Conservation (phyloP, 805 yeast species). For the Kockiozyma suomiensis region DNA sequence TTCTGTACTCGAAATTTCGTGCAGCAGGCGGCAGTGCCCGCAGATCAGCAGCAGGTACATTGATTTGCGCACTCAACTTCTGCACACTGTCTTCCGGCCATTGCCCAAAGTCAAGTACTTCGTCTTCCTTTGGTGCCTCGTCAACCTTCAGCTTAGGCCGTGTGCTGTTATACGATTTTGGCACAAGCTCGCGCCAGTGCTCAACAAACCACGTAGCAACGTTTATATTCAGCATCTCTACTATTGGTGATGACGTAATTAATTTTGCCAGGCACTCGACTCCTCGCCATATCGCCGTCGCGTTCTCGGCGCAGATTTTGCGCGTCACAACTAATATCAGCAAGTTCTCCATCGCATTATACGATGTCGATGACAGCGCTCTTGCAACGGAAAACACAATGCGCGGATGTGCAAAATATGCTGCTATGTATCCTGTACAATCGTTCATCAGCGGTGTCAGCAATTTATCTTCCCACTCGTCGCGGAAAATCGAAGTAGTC, state of each 20-base stretch:
- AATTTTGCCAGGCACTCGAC: slow-evolving; percentile 27
- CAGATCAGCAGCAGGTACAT: slow-evolving; percentile 16
- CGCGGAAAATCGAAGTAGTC: slow-evolving; percentile 20
- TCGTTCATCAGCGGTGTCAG: slow-evolving; percentile 21
- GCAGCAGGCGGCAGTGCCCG: slow-evolving; percentile 19
- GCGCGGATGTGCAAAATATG: slow-evolving; percentile 27
- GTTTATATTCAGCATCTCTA: slow-evolving; percentile 9
- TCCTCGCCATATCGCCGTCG: slow-evolving; percentile 31
- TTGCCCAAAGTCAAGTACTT: background rate
- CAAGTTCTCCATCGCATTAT: slow-evolving; percentile 26
- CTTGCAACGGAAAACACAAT: slow-evolving; percentile 29
- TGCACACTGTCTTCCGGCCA: slow-evolving; percentile 8
- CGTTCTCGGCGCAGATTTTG: slow-evolving; percentile 12
- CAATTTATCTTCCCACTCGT: slow-evolving; percentile 29
- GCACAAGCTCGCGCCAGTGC: slow-evolving; percentile 27
- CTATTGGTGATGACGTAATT: slow-evolving; percentile 13
- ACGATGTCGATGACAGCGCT: slow-evolving; percentile 13
- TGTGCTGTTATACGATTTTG: background rate
- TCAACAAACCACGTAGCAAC: slow-evolving; percentile 23
- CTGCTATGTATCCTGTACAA: slow-evolving; percentile 17
- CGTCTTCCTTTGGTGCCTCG: background rate
- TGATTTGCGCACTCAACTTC: slow-evolving; percentile 24
- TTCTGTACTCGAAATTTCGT: slow-evolving; percentile 9
- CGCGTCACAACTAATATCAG: slow-evolving; percentile 10
- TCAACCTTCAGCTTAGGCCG: background rate